Percentiles rank a stretch among this genome's conserved stretches.
Conservation (phyloP, 2,329 filamentous ascomycete species). For the Exophiala sp. region DNA sequence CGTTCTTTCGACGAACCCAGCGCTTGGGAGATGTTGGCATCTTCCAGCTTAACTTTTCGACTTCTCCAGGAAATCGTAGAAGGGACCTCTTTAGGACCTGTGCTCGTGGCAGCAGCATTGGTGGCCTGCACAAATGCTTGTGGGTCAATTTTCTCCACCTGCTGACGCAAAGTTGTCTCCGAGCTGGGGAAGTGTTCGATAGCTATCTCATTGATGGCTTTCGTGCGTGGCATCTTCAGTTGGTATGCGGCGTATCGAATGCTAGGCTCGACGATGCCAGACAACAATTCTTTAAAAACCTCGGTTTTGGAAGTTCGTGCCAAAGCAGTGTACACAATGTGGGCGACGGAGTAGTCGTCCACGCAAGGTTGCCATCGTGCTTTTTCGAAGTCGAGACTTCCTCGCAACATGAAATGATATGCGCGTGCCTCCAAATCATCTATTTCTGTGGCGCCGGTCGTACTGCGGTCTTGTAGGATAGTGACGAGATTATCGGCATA, state of each 20-base stretch:
- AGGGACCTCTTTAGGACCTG: conserved; percentile 54
- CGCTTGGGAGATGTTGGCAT: conserved; percentile 84
- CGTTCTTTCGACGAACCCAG: conserved; percentile 65
- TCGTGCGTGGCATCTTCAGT: conserved; percentile 78
- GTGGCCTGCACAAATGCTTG: conserved; percentile 53
- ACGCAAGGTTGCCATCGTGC: conserved; percentile 79
- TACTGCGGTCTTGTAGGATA: conserved; percentile 60
- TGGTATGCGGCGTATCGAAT: conserved; percentile 95
- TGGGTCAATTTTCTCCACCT: conserved; percentile 69
- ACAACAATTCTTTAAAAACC: conserved; percentile 78
- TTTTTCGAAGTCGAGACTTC: conserved; percentile 80
- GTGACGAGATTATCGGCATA: conserved; percentile 66
- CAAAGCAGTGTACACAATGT: conserved; percentile 79
- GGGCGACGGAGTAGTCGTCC: conserved; percentile 68
- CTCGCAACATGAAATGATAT: conserved; percentile 73
- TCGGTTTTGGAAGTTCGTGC: conserved; percentile 66
- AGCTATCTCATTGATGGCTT: conserved; percentile 74
- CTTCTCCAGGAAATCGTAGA: conserved; percentile 81
- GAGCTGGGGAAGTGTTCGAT: conserved; percentile 71
- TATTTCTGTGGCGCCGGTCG: conserved; percentile 62
- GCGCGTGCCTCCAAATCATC: conserved; percentile 83
- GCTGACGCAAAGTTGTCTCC: conserved; percentile 54
- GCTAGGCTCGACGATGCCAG: conserved; percentile 84
- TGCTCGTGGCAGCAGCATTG: conserved; percentile 50
- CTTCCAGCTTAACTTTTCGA: conserved; percentile 81